Base-by-base conservation (phyloP, 1,139 yeast genomes). In the Casaregolazyma lundiana region DNA sequence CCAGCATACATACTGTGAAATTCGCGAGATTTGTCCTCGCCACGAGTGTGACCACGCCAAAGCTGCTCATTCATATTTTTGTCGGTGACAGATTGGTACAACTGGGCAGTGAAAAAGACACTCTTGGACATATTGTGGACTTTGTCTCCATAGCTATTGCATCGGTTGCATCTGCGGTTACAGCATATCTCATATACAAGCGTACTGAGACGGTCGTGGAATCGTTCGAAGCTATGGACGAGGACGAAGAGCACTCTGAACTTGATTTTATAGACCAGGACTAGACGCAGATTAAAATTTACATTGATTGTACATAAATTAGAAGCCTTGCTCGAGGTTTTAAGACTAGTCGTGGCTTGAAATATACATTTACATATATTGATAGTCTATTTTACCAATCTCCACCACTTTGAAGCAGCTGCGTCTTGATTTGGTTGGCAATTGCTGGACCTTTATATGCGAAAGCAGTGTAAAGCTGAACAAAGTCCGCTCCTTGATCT, bases 371-470 rank as follows among this genome's bases (percentile, higher is more conserved):
- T 35, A 35, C 8, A 37, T 19, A 37, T n/a, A 20, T 13, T 19
- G 13, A 37, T 15, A 32, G 13, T 19, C 38, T n/a, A 13, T 35
- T 26, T 35, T 19, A 29, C 42, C 43, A 38, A 18, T 35, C 35
- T 8, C 18, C 18, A 2, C 32, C 35, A n/a, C 17, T 17, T 2
- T 39, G 35, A 20, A 36, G 20, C 38, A 45, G 24, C 21, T 87
- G 96, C 57, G 81, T 83, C 60, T 89, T 81, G 55, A 92, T 76
- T 59, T 81, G 80, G 42, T 81, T 78, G 6, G 94, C 87, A 46
- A 87, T 71, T 1, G 95, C 96, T 0, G 97, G 96, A 0, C 98
- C 98, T 61, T 80, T 81, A 70, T 88, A 90, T 1, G 95, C 97
- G 67, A 87, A 86, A 2, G 95, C 81, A 8, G 97, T 90, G 68